These are phyloP conservation scores for Striga hermonthica DNA, from an alignment of 305 asterid species.

Conservation along the genomic window DNA sequence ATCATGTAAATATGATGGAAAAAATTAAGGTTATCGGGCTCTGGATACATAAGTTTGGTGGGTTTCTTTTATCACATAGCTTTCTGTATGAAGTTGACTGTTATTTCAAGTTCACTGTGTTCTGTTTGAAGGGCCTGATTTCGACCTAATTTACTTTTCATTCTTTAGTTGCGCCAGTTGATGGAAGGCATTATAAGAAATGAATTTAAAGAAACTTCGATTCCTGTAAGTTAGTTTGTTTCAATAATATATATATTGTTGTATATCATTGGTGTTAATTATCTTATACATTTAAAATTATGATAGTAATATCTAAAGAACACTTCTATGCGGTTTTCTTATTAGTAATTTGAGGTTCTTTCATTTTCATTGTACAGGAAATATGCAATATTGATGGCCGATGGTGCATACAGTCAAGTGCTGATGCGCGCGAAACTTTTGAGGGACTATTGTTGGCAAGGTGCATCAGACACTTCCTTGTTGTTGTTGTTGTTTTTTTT, in stretches of 20 bases:
- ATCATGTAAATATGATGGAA: constrained; percentile 12
- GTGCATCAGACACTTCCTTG: constrained; percentile 45
- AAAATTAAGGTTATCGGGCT: constrained; percentile 8
- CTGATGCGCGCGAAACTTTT: constrained; percentile 43
- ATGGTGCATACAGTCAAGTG: constrained; percentile 80
- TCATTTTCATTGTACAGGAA: constrained; percentile 49
- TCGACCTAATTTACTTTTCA: constrained; percentile 30
- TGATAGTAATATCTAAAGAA: constrained; percentile 6
- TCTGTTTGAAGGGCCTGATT: constrained; percentile 25
- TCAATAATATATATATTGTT: constrained; percentile 1
- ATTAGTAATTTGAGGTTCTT: background rate
- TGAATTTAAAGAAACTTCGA: constrained; percentile 53
- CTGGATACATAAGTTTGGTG: constrained; percentile 15
- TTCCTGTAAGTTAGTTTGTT: constrained; percentile 47
- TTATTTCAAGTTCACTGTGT: constrained; percentile 23
- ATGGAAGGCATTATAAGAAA: constrained; percentile 77
- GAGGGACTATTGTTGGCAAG: constrained; percentile 86
- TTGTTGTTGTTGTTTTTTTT: too few species aligned
- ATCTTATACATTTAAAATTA: constrained; percentile 9
- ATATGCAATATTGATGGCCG: constrained; percentile 75
- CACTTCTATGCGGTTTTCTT: background rate
- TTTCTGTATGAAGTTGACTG: constrained; percentile 23
- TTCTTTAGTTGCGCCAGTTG: constrained; percentile 65
- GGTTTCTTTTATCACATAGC: constrained; percentile 23
- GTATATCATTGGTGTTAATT: constrained; percentile 12